Base-by-base conservation (phyloP, 2,329 filamentous ascomycete genomes). In the Xylaria arbuscula region DNA sequence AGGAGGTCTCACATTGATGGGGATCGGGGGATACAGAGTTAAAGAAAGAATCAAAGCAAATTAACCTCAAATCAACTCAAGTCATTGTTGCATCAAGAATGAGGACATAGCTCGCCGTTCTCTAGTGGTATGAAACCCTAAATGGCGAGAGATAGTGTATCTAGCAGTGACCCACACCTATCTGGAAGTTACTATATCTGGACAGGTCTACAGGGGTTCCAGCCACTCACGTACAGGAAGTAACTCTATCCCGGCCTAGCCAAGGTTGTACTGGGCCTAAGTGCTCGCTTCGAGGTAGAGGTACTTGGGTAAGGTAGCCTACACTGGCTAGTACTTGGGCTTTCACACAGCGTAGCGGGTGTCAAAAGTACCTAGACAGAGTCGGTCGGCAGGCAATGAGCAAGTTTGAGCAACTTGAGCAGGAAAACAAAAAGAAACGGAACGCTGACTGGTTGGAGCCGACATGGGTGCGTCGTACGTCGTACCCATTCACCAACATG, bases 361-460 rank as follows among this genome's bases (percentile, higher is more conserved):
- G 17, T 19, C 19, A 4, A 28, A 17, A 45, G 17, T 42, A 42
- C 17, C 13, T 45, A 6, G 40, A 17, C n/a, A 45, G 40, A 6
- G 5, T 19, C 17, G n/a, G 34, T 32, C 50, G 32, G 34, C 11
- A 57, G 55, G 42, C n/a, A 32, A n/a, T 66, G 71, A 71, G 70
- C 59, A 45, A 62, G 68, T 72, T 74, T 74, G 72, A 72, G 73
- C 70, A 72, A 62, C 72, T 74, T 74, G 72, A 72, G 73, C 70
- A 72, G 59, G 62, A 72, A 71, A 70, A 45, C 54, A 53, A 69
- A 69, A 55, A 45, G 40, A 42, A 28, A 54, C 58, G 15, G 22
- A 40, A 36, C 56, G 19, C 13, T 3, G 40, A 40, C 17, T 15
- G 36, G 34, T 40, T 32, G 51, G 34, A 50, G 13, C 6, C 24